These are phyloP conservation scores for Endotrypanum monterogeii DNA, from an alignment of 208 protist genomes.

Conservation along the genomic window DNA sequence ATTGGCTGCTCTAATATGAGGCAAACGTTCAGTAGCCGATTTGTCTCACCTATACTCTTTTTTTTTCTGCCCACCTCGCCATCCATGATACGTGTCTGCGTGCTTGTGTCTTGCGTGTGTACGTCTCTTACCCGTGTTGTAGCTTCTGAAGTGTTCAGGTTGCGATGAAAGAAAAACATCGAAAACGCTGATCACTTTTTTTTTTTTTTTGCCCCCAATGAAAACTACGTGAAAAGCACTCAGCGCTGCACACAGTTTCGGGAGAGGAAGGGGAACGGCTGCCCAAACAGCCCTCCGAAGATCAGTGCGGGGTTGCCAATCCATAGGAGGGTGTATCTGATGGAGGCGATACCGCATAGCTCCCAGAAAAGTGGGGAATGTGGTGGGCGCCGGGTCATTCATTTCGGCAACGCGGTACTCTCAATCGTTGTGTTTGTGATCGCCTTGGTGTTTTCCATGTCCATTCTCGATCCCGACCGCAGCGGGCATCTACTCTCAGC, in stretches of 20 bases:
- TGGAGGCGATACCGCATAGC: background rate
- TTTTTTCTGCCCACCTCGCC: no score
- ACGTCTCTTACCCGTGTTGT: no score
- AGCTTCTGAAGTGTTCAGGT: background rate
- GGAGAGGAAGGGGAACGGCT: no score
- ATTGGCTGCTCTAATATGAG: no score
- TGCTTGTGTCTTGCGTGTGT: no score
- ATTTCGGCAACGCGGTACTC: slow-evolving; percentile 24
- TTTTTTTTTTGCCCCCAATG: no score
- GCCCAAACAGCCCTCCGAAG: background rate
- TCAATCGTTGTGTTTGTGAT: slow-evolving; percentile 17
- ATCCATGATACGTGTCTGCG: no score
- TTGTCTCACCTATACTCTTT: no score
- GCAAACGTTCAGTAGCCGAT: no score
- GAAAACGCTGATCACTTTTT: background rate
- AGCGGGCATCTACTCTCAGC: slow-evolving; percentile 18
- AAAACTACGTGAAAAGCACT: no score
- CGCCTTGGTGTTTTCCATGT: slow-evolving; percentile 12
- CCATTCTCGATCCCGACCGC: slow-evolving; percentile 13
- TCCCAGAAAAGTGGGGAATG: background rate
- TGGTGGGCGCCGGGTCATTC: slow-evolving; percentile 17
- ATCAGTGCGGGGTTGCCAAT: background rate
- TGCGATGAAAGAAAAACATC: background rate
- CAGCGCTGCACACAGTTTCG: no score
- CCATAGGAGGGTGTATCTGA: background rate